Conservation (phyloP, 2,329 filamentous ascomycete genomes). For the Arthrinium puccinioides region DNA sequence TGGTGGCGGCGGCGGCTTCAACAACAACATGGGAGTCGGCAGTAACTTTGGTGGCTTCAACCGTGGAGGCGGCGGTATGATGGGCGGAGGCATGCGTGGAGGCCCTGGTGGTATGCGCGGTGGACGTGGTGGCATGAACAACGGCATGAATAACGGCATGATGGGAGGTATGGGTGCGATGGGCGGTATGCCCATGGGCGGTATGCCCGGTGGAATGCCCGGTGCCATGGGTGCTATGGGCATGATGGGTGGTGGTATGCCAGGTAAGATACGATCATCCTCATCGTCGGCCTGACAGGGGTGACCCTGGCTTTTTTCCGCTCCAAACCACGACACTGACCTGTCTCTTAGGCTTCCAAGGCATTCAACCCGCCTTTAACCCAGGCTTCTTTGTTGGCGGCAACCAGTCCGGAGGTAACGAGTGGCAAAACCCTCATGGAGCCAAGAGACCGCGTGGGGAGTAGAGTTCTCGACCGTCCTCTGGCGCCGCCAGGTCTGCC, state of each 20-base stretch:
- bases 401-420: constrained; percentile 22
- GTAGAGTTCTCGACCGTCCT: constrained; percentile 7
- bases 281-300: too few relatives aligned
- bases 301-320: too few relatives aligned
- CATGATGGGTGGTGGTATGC: constrained; percentile 8
- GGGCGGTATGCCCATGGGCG: constrained; percentile 3
- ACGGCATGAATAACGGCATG: constrained; percentile 23
- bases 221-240: constrained; percentile 9
- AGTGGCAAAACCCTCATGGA: constrained; percentile 27
- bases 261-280: not conserved
- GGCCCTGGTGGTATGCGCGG: constrained; percentile 23
- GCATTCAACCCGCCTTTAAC: constrained; percentile 22
- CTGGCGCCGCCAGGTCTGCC: not conserved
- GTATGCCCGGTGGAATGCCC: constrained; percentile 9
- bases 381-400: constrained; percentile 22
- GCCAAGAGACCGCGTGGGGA: constrained; percentile 24
- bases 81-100: constrained; percentile 22
- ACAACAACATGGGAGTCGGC: constrained; percentile 22
- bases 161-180: constrained; percentile 12
- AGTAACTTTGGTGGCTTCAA: constrained; percentile 20
- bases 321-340: too few relatives aligned
- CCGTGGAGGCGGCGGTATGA: constrained; percentile 21
- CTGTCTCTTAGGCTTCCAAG: constrained; percentile 15
- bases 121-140: constrained; percentile 22
- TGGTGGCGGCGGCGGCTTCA: constrained; percentile 20